Evolutionary conservation across 2,329 filamentous ascomycete species (phyloP), one percentile per base, ranked within the genome.

Genomic region (Niveomyces coronatus): DNA sequence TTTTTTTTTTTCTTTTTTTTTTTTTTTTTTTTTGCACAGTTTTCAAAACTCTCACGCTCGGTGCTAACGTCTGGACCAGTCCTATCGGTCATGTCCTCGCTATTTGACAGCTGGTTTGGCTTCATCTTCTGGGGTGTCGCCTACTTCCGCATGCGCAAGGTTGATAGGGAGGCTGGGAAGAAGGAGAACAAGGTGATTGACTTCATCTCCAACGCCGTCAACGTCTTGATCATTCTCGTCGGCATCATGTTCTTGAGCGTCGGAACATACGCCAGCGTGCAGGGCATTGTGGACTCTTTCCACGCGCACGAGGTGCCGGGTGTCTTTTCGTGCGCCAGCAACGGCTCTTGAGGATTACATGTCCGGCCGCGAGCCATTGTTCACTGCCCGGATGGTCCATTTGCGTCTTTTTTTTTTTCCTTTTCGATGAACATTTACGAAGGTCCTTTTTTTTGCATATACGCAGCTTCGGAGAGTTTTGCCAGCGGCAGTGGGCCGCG

Each of bases 41-140:
- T n/a, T n/a, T n/a, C n/a, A n/a, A n/a, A n/a, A n/a, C n/a, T n/a
- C n/a, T n/a, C n/a, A n/a, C n/a, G n/a, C n/a, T n/a, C n/a, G n/a
- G n/a, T n/a, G n/a, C n/a, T n/a, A n/a, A n/a, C n/a, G n/a, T n/a
- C n/a, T n/a, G n/a, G n/a, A n/a, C 2, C 27, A 74, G 70, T 79
- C 3, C 60, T 78, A n/a, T 79, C 78, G 4, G 67, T 86, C 44
- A 84, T 87, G 80, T 83, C 79, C n/a, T 85, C 85, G 4, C 72
- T 94, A 2, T 94, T 94, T 54, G 86, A 94, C 61, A 89, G 83
- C 38, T 89, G 87, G 70, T 89, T 89, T 51, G 88, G 88, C 17
- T 95, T 94, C 67, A 94, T 94, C 53, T 95, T 94, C 67, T 95
- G 84, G 84, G 84, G 82, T 10, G 72, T 85, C 2, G 84, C 83